Percentiles rank a stretch among this genome's conserved stretches.
phyloP scores from a whole-genome alignment of 2,329 filamentous ascomycete genomes.

The Monosporascus sp. region DNA sequence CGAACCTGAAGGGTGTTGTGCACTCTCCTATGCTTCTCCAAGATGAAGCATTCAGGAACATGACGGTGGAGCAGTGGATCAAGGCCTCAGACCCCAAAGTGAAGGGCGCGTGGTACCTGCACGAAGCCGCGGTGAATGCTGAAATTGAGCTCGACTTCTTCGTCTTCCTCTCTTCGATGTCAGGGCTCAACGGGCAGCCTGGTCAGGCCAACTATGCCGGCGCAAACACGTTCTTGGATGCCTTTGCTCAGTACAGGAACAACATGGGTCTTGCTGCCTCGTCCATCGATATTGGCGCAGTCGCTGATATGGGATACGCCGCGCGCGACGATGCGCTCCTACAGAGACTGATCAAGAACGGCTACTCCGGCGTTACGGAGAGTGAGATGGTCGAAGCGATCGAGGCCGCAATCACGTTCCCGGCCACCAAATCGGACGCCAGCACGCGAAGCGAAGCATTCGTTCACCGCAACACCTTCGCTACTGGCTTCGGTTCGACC shows the following conservation, averaged over 20 bases:
- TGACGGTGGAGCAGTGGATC: slow-evolving; percentile 17
- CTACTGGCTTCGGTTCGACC: background rate
- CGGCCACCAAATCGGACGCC: too few relatives aligned
- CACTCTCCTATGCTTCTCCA: slow-evolving; percentile 27
- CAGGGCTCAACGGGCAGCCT: slow-evolving; percentile 13
- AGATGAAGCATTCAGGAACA: slow-evolving; percentile 1
- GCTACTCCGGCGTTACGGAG: too few relatives aligned
- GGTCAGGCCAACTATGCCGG: slow-evolving; percentile 27
- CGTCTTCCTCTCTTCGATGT: slow-evolving; percentile 13
- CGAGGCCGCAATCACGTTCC: too few relatives aligned
- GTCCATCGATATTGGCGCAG: slow-evolving; percentile 27
- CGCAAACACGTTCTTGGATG: slow-evolving; percentile 28
- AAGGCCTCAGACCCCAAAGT: slow-evolving; percentile 20
- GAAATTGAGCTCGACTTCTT: slow-evolving; percentile 20
- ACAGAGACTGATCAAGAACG: too few relatives aligned
- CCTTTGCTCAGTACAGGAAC: slow-evolving; percentile 23
- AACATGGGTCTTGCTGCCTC: slow-evolving; percentile 22
- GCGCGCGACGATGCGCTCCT: background rate
- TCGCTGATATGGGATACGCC: slow-evolving; percentile 12
- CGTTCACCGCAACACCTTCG: background rate
- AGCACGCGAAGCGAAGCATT: background rate
- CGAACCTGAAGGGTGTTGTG: slow-evolving; percentile 21
- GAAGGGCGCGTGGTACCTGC: slow-evolving; percentile 24
- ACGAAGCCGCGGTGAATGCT: slow-evolving; percentile 8
- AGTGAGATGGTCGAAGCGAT: too few relatives aligned